These are phyloP conservation scores for Binderoboletus segoi DNA, from an alignment of 1,284 basidiomycete species.

Conservation along the genomic window DNA sequence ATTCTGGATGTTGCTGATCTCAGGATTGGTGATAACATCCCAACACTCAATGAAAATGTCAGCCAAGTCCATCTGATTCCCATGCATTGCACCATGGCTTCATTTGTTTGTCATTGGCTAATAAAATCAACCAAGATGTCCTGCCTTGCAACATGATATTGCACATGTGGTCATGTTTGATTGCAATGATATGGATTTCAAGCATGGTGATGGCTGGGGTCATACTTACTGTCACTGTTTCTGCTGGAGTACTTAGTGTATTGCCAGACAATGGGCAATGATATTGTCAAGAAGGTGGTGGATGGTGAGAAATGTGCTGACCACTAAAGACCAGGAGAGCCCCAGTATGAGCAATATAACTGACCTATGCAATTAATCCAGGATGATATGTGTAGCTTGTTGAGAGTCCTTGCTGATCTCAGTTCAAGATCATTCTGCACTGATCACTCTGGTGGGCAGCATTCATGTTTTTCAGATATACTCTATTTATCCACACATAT, in stretches of 20 bases:
- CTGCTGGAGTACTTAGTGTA: slow-evolving; percentile 61
- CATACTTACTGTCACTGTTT: slow-evolving; percentile 57
- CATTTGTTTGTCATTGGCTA: not conserved
- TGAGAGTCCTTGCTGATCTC: no score
- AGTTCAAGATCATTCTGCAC: no score
- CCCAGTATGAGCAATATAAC: no score
- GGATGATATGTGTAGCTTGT: no score
- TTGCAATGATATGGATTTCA: slow-evolving; percentile 73
- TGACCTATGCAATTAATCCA: no score
- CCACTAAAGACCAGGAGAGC: no score
- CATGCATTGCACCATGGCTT: slow-evolving; percentile 38
- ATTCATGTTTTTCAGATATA: no score
- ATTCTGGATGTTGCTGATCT: slow-evolving; percentile 46
- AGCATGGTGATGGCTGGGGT: slow-evolving; percentile 58
- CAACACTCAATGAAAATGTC: slow-evolving; percentile 57
- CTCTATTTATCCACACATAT: no score
- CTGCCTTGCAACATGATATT: slow-evolving; percentile 52
- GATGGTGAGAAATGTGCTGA: not conserved
- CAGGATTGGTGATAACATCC: slow-evolving; percentile 48
- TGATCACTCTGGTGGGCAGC: no score
- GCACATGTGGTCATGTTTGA: slow-evolving; percentile 68
- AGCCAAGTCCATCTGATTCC: slow-evolving; percentile 54
- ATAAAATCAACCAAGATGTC: slow-evolving; percentile 47
- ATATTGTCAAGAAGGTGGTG: slow-evolving; percentile 25
- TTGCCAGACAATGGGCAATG: slow-evolving; percentile 49